A percentile compares a stretch with the other conserved stretches of the same genome.
Evolutionary conservation across 768 basidiomycete genomes (phyloP).

Genomic region (Boletus rubescentipes): DNA sequence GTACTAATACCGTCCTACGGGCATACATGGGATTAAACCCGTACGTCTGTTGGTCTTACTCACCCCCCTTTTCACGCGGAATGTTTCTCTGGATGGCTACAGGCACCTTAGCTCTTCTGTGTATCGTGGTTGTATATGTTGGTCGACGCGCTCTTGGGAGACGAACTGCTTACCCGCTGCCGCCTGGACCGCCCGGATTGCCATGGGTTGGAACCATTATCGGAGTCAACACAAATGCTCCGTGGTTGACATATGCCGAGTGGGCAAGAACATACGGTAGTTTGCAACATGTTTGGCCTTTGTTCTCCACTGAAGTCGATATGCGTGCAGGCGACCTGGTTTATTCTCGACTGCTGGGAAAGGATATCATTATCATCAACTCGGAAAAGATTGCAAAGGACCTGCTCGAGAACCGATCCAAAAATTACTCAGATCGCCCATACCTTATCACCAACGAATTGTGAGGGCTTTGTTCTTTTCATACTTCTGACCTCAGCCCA

Average conservation of each 20-base stretch:
- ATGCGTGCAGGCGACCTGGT: conserved; percentile 4
- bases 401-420: neutral
- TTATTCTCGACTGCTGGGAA: neutral
- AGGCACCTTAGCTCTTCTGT: neutral
- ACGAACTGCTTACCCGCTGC: neutral
- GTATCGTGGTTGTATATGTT: neutral
- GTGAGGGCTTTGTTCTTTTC: neutral
- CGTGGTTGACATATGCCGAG: neutral
- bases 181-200: neutral
- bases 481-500: neutral
- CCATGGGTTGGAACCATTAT: conserved; percentile 2
- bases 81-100: neutral
- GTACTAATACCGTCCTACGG: too few species aligned
- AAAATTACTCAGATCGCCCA: neutral
- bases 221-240: neutral
- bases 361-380: conserved; percentile 9
- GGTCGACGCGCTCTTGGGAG: neutral
- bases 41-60: too few species aligned
- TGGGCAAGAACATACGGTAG: conserved; percentile 9
- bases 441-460: neutral
- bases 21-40: too few species aligned
- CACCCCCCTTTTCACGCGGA: too few species aligned
- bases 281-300: neutral
- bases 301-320: neutral
- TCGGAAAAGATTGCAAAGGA: neutral